Base-by-base conservation (phyloP, 2,329 filamentous ascomycete genomes). In the Gyromitra esculenta region DNA sequence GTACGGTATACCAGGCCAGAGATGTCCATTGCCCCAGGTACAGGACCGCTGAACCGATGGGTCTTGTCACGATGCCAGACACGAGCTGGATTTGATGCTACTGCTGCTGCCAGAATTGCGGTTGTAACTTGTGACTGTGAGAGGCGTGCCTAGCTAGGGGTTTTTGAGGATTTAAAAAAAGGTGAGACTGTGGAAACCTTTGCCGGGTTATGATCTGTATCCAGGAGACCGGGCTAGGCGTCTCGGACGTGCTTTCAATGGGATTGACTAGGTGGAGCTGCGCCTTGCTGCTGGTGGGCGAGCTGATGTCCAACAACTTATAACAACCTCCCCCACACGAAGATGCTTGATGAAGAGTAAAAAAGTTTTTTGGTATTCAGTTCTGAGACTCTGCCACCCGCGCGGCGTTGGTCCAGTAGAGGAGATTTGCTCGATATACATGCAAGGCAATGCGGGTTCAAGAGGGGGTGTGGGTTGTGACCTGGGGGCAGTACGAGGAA, bases 91-190 rank as follows among this genome's bases (percentile, higher is more conserved):
- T 73, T 75, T 73, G 76, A 75, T 76, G 79, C 79, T 77, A 79
- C 76, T 75, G 75, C 75, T 79, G 73, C 70, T 78, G 79, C 79
- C 79, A 80, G 79, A 79, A 76, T 79, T 79, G 79, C 78, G 78
- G 79, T 79, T 79, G 75, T 68, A 65, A 69, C 56, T 64, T 77
- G 72, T 77, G 75, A 77, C 72, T 75, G 64, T 48, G 72, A 75
- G 66, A 75, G 50, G 59, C 43, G 75, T 74, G 64, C 72, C 69
- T 66, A 75, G 65, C 72, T 75, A 75, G 75, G 75, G 70, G 75
- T 77, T 75, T 73, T 68, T 66, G 66, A 54, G 72, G 43, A 50
- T 64, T 77, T 74, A 75, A 74, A 74, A 74, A 77, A 75, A 77
- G 75, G 75, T 77, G 71, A 77, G 75, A 77, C 75, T 77, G 43